These are phyloP conservation scores for Henckelia pumila DNA, from an alignment of 257 asterid genomes.

Conservation along the genomic window DNA sequence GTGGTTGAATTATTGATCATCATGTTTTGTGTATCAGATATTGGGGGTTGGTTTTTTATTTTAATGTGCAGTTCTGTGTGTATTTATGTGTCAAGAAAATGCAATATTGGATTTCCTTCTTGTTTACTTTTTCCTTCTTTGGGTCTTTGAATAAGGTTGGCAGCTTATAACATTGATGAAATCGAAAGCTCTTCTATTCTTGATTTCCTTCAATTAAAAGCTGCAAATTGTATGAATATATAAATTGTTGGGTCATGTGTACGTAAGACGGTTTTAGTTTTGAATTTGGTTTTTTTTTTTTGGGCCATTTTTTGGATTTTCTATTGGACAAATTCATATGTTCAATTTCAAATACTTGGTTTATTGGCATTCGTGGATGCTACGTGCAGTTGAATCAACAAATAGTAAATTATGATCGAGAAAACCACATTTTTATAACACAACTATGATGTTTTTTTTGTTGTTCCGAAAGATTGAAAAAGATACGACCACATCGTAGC, in stretches of 20 bases:
- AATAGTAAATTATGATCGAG: no score
- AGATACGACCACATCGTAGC: no score
- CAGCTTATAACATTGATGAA: background rate
- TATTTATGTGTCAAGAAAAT: background rate
- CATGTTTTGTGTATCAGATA: background rate
- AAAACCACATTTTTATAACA: no score
- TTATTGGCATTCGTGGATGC: no score
- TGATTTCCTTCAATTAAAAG: background rate
- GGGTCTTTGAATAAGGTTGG: background rate
- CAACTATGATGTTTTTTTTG: no score
- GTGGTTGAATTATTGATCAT: background rate
- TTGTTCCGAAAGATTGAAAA: no score
- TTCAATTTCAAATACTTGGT: no score
- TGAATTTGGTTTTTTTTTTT: background rate
- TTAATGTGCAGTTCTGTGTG: background rate
- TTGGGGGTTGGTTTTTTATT: slow-evolving; percentile 24
- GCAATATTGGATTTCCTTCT: background rate
- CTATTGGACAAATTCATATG: no score
- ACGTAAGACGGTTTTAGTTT: background rate
- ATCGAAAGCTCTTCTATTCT: background rate
- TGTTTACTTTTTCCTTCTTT: background rate
- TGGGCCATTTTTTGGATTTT: no score
- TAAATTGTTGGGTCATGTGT: background rate
- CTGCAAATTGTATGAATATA: background rate
- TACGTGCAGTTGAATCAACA: no score